These are phyloP conservation scores for Agrocybe chaxingu DNA, from an alignment of 768 basidiomycete genomes.

Conservation along the genomic window DNA sequence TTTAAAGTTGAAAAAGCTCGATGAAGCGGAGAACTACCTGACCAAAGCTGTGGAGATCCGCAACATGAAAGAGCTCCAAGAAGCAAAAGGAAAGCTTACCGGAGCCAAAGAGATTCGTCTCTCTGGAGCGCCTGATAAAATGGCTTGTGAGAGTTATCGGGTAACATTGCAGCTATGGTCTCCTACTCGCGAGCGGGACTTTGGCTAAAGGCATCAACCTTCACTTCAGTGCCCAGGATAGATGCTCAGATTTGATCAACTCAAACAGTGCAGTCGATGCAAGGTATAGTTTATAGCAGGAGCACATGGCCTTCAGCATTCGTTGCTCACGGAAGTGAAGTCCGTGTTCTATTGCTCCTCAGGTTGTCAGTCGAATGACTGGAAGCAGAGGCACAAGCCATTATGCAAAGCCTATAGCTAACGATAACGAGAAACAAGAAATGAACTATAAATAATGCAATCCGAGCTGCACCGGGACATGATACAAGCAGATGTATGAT, in stretches of 20 bases:
- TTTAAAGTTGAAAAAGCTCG: constrained; percentile 28
- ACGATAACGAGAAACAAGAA: neutral
- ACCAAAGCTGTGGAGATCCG: constrained; percentile 26
- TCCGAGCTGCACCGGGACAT: neutral
- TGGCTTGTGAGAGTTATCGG: constrained; percentile 6
- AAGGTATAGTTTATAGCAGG: constrained; percentile 2
- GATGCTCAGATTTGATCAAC: constrained; percentile 3
- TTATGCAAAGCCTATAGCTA: constrained; percentile 3
- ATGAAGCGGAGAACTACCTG: constrained; percentile 34
- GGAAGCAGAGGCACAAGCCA: constrained; percentile 10
- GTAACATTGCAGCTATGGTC: neutral
- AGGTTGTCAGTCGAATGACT: constrained; percentile 6
- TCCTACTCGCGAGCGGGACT: neutral
- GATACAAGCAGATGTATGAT: neutral
- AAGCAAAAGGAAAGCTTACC: constrained; percentile 26
- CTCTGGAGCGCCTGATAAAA: constrained; percentile 7
- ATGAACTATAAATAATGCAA: neutral
- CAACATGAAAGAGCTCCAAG: constrained; percentile 23
- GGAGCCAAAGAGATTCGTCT: constrained; percentile 24
- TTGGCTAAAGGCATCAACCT: neutral
- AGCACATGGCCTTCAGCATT: neutral
- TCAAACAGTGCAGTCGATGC: constrained; percentile 8
- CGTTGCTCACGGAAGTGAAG: neutral
- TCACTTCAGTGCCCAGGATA: constrained; percentile 6
- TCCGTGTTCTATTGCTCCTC: constrained; percentile 10